A percentile compares a stretch with the other conserved stretches of the same genome.
These are phyloP conservation scores for Boletus vermiculosoides DNA, from an alignment of 768 basidiomycete species.

Conservation along the genomic window DNA sequence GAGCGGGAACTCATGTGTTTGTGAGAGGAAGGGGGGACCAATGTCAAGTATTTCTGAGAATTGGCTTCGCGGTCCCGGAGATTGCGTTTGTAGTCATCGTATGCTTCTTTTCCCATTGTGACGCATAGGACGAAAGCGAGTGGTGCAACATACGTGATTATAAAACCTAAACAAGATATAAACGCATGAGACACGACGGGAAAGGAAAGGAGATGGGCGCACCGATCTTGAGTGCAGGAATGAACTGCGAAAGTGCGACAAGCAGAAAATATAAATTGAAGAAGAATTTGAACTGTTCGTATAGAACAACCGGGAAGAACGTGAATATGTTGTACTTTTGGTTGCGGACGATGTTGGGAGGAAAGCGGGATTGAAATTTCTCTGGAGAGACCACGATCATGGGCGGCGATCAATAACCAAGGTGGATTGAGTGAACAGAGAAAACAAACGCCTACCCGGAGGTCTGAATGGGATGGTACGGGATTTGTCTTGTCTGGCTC, in stretches of 20 bases:
- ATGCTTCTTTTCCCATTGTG: constrained; percentile 98
- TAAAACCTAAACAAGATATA: constrained; percentile 63
- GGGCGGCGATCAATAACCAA: constrained; percentile 1
- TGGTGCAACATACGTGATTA: constrained; percentile 93
- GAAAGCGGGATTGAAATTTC: constrained; percentile 67
- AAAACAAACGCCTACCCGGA: constrained; percentile 44
- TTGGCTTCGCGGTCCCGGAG: constrained; percentile 93
- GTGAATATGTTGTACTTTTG: constrained; percentile 97
- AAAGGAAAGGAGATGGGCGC: constrained; percentile 21
- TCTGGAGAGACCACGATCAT: constrained; percentile 39
- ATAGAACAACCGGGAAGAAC: constrained; percentile 96
- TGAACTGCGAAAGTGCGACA: constrained; percentile 93
- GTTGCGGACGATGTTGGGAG: constrained; percentile 92
- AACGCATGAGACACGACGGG: background rate
- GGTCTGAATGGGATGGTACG: constrained; percentile 77
- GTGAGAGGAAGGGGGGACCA: constrained; percentile 53
- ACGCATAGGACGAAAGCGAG: constrained; percentile 92
- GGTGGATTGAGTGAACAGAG: background rate
- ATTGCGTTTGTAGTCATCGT: constrained; percentile 95
- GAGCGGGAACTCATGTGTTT: constrained; percentile 20
- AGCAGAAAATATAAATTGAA: constrained; percentile 99
- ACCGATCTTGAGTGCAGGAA: constrained; percentile 97
- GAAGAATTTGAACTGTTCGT: constrained; percentile 99
- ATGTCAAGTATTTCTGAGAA: constrained; percentile 83
- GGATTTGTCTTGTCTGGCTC: constrained; percentile 59